Base-by-base conservation (phyloP, 1,284 basidiomycete genomes). In the Leucoagaricus sp. region DNA sequence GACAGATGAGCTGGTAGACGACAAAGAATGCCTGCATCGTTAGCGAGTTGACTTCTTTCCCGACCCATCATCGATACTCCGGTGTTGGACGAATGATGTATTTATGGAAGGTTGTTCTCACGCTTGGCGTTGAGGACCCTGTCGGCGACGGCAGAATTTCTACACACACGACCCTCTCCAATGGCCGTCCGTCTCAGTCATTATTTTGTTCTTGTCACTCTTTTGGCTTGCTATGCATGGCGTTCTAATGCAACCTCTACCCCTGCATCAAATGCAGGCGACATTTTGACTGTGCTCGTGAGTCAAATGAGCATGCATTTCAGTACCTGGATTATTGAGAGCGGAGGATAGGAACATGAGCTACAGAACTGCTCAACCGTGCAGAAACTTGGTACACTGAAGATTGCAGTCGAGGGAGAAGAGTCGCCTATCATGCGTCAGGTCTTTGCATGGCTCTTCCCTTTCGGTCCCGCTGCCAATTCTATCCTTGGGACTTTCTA, bases 401-500 rank as follows among this genome's bases (percentile, higher is more conserved):
- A 89, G 68, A 67, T 73, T 55, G 73, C 78, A 17, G 71, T 88
- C 25, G 85, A 88, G 61, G 83, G 78, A 42, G 72, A 78, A 57
- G 80, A 84, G 68, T 91, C 87, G 17, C 86, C 87, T 38, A 69
- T 91, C 49, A 83, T 91, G 84, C 85, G 87, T 44, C 81, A 85
- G 64, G 79, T 93, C 46, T 94, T 94, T 71, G 77, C 81, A 8
- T 82, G 82, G 75, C 73, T 94, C 57, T 94, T 94, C 69, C 92
- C 92, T 19, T 94, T 94, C 65, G 85, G 91, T 53, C 91, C 92
- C 58, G 92, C 85, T 5, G 92, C 87, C 85, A 94, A 94, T 70
- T 89, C 91, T 34, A 72, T 95, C 60, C 78, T 94, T 40, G 93
- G 89, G 61, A 94, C 93, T 29, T 94, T 94, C 78, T 94, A 95